Conservation (phyloP, 2,329 filamentous ascomycete species). For the Myriosclerotinia curreyana region DNA sequence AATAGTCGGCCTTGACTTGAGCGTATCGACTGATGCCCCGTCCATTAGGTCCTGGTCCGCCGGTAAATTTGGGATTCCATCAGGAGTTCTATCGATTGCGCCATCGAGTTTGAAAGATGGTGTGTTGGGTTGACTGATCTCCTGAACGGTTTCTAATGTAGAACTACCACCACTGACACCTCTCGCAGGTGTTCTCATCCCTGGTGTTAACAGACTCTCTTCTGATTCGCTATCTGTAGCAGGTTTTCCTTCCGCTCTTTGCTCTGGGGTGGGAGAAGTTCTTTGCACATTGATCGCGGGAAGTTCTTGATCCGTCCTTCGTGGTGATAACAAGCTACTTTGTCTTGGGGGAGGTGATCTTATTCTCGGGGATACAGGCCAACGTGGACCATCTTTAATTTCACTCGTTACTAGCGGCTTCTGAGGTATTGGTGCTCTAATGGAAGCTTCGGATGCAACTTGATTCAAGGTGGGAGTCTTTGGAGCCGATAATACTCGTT, state of each 20-base stretch:
- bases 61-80: conserved; percentile 47
- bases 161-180: conserved; percentile 58
- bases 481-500: conserved; percentile 63
- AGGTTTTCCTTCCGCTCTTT: conserved; percentile 38
- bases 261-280: conserved; percentile 42
- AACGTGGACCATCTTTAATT: conserved; percentile 58
- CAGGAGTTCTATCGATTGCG: conserved; percentile 49
- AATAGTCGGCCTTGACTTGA: conserved; percentile 48
- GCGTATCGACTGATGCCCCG: conserved; percentile 38
- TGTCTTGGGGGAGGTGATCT: conserved; percentile 70
- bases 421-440: conserved; percentile 61
- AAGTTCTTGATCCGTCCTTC: conserved; percentile 50
- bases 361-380: conserved; percentile 74
- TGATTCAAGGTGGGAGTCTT: conserved; percentile 65
- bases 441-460: conserved; percentile 55
- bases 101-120: conserved; percentile 52
- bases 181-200: conserved; percentile 58
- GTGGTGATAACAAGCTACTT: conserved; percentile 46
- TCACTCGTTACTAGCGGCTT: conserved; percentile 55
- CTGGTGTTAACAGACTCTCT: conserved; percentile 40
- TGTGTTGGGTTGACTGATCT: conserved; percentile 75
- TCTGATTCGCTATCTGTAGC: conserved; percentile 33
- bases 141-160: conserved; percentile 84
- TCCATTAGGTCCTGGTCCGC: conserved; percentile 41
- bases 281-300: conserved; percentile 54